Evolutionary conservation across 257 asterid species (phyloP).

Genomic region (Leptodermis oblonga): DNA sequence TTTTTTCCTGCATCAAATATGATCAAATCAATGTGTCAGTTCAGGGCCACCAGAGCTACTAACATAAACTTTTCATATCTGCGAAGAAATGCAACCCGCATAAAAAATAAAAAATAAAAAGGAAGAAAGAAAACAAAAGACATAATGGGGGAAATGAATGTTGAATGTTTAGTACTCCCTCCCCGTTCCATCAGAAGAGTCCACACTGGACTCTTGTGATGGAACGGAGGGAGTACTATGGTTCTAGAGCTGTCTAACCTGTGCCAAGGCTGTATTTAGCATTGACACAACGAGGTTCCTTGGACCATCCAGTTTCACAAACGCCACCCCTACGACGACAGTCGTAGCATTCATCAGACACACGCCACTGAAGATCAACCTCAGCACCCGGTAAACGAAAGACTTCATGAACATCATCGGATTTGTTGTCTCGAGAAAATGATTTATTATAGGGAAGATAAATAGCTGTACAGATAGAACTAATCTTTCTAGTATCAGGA

Average conservation of each 20-base stretch:
- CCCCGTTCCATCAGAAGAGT: slow-evolving; percentile 25
- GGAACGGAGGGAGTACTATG: too few species aligned
- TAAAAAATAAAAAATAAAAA: too few species aligned
- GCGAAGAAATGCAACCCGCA: not conserved
- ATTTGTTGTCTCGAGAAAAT: not conserved
- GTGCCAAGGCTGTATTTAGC: slow-evolving; percentile 9
- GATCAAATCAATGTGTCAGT: slow-evolving; percentile 8
- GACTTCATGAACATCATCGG: not conserved
- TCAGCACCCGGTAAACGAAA: slow-evolving; percentile 4
- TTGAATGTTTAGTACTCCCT: not conserved
- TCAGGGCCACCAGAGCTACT: not conserved
- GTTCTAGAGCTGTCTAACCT: slow-evolving; percentile 10
- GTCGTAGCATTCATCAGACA: not conserved
- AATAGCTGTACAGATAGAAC: not conserved
- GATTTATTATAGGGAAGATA: slow-evolving; percentile 15
- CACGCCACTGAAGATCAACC: slow-evolving; percentile 19
- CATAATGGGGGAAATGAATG: not conserved
- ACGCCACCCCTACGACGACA: not conserved
- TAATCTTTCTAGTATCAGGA: not conserved
- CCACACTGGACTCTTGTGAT: too few species aligned
- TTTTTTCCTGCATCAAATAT: slow-evolving; percentile 5
- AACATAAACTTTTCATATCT: not conserved
- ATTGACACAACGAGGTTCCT: not conserved
- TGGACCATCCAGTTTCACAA: slow-evolving; percentile 1
- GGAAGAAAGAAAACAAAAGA: not conserved